Evolutionary conservation across 2,329 filamentous ascomycete genomes (phyloP).

Genomic region (Ustulina deusta): DNA sequence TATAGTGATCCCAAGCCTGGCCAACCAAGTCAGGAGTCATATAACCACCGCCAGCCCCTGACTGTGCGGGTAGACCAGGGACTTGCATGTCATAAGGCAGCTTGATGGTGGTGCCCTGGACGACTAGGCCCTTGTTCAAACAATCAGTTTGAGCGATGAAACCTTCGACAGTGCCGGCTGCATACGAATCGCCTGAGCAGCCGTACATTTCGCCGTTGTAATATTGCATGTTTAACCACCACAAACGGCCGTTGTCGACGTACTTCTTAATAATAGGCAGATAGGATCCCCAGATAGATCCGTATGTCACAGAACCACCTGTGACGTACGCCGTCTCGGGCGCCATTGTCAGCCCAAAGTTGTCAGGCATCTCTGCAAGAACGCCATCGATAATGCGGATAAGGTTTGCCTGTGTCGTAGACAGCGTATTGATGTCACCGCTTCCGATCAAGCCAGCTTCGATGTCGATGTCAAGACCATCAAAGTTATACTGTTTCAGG

Average conservation of each 20-base stretch:
- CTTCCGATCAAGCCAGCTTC: conserved; percentile 51
- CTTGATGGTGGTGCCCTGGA: conserved; percentile 51
- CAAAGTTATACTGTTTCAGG: conserved; percentile 53
- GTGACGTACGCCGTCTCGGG: conserved; percentile 55
- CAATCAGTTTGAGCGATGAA: conserved; percentile 55
- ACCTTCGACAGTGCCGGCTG: conserved; percentile 50
- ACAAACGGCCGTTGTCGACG: conserved; percentile 52
- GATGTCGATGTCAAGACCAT: conserved; percentile 55
- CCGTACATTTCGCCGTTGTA: conserved; percentile 56
- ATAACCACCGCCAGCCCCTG: conserved; percentile 51
- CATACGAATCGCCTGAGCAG: conserved; percentile 51
- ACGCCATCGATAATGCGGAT: conserved; percentile 54
- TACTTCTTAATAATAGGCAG: conserved; percentile 55
- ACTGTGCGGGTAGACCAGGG: conserved; percentile 53
- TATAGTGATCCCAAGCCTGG: conserved; percentile 51
- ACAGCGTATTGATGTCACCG: conserved; percentile 49
- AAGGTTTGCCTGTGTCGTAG: conserved; percentile 52
- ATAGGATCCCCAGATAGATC: conserved; percentile 54
- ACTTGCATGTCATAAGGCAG: conserved; percentile 53
- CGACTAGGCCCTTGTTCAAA: conserved; percentile 50
- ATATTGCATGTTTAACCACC: conserved; percentile 56
- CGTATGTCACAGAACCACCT: conserved; percentile 50
- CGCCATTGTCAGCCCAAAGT: conserved; percentile 66
- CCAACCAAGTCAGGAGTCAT: conserved; percentile 49
- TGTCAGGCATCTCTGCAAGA: conserved; percentile 65